These are phyloP conservation scores for Stagonosporopsis rhizophila DNA, from an alignment of 2,329 filamentous ascomycete genomes.

Conservation along the genomic window DNA sequence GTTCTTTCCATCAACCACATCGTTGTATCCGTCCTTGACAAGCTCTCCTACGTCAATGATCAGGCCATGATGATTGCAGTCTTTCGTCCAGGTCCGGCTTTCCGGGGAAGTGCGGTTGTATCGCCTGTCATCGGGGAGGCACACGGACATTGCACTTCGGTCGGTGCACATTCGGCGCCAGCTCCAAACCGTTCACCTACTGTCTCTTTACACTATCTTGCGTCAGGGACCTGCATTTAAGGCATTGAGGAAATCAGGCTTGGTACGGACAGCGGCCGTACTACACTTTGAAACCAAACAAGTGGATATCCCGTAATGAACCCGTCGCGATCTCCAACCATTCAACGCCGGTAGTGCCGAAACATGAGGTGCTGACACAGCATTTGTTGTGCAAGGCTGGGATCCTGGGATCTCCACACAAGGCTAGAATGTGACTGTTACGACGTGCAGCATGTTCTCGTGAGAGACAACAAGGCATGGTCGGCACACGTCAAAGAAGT, in stretches of 20 bases:
- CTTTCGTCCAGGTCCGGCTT: background rate
- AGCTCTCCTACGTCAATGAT: background rate
- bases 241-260: conserved; percentile 15
- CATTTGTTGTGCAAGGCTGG: conserved; percentile 11
- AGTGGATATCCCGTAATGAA: conserved; percentile 7
- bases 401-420: conserved; percentile 15
- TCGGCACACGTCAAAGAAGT: background rate
- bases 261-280: conserved; percentile 8
- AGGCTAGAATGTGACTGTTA: background rate
- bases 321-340: conserved; percentile 1
- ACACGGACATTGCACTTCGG: background rate
- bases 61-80: background rate
- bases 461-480: background rate
- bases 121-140: background rate
- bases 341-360: conserved; percentile 9
- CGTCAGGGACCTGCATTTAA: conserved; percentile 7
- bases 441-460: background rate
- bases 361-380: conserved; percentile 10
- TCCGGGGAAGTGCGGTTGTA: background rate
- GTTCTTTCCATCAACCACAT: conserved; percentile 7
- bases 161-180: background rate
- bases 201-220: background rate
- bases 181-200: background rate
- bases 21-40: background rate
- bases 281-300: conserved; percentile 11